Percentiles rank a stretch among this genome's conserved stretches.
These are phyloP conservation scores for Kurtzmaniella quercitrusa DNA, from an alignment of 1,139 yeast genomes.

Conservation along the genomic window DNA sequence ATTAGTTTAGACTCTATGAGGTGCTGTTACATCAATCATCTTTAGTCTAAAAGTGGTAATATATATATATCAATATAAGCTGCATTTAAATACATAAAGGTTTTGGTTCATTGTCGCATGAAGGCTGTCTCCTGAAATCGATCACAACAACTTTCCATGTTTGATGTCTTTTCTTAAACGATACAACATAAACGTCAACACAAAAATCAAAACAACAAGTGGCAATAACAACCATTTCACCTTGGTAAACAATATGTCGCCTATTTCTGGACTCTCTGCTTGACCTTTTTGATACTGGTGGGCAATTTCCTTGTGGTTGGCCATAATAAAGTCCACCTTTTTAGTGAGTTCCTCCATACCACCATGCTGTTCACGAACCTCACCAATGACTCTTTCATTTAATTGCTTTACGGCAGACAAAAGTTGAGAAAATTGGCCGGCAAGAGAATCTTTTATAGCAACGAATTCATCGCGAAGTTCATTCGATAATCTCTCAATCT, in stretches of 20 bases:
- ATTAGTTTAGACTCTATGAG: too few relatives aligned
- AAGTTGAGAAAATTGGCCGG: slow-evolving; percentile 34
- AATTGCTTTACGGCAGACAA: slow-evolving; percentile 29
- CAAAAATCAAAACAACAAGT: slow-evolving; percentile 32
- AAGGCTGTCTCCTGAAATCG: too few relatives aligned
- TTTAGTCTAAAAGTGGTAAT: too few relatives aligned
- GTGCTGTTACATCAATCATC: too few relatives aligned
- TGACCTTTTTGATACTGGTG: slow-evolving; percentile 23
- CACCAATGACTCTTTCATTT: slow-evolving; percentile 40
- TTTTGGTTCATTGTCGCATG: too few relatives aligned
- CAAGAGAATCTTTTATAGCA: slow-evolving; percentile 24
- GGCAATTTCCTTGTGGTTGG: slow-evolving; percentile 37
- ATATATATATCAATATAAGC: too few relatives aligned
- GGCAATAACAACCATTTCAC: slow-evolving; percentile 43
- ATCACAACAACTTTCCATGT: slow-evolving; percentile 49
- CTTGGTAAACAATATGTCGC: slow-evolving; percentile 12
- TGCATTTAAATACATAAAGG: too few relatives aligned
- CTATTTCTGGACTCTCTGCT: slow-evolving; percentile 6
- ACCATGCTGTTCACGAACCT: slow-evolving; percentile 41
- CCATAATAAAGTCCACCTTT: slow-evolving; percentile 43
- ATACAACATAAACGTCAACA: slow-evolving; percentile 38
- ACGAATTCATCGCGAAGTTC: slow-evolving; percentile 16
- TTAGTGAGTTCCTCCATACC: slow-evolving; percentile 31
- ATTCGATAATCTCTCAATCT: not conserved
- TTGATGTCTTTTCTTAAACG: slow-evolving; percentile 52